Percentiles rank a stretch among this genome's conserved stretches.
Evolutionary conservation across 176 grass and related monocot species (phyloP).

Genomic region (Oryza rufipogon): DNA sequence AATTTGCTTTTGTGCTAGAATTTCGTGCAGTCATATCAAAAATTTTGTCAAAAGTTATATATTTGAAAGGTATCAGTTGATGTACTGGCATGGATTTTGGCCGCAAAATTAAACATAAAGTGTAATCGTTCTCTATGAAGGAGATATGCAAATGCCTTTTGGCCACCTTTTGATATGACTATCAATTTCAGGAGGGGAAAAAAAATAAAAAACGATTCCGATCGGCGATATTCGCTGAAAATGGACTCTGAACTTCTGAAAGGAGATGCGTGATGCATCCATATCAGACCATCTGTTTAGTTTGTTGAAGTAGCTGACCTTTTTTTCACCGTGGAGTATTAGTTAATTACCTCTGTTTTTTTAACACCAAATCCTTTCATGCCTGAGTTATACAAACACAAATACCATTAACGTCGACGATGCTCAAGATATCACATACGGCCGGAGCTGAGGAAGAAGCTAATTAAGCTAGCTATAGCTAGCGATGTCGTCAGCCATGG

Average conservation of each 20-base stretch:
- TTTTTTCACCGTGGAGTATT: too few species aligned
- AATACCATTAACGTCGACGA: too few species aligned
- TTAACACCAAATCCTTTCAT: too few species aligned
- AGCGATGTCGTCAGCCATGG: neutral
- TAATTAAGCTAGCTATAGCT: too few species aligned
- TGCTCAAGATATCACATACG: too few species aligned
- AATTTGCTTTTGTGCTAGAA: neutral
- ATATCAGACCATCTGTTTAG: too few species aligned
- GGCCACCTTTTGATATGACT: slow-evolving; percentile 6
- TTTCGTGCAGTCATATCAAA: neutral
- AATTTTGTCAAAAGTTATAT: neutral
- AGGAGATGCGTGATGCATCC: too few species aligned
- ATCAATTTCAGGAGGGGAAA: neutral
- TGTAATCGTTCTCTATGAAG: slow-evolving; percentile 1
- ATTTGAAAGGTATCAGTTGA: neutral
- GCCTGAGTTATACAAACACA: too few species aligned
- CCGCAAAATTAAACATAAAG: neutral
- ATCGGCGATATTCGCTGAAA: slow-evolving; percentile 21
- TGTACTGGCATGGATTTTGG: neutral
- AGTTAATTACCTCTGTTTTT: neutral
- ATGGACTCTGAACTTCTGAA: neutral
- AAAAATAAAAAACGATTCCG: neutral
- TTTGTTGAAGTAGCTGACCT: too few species aligned
- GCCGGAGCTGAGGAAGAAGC: too few species aligned
- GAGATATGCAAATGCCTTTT: slow-evolving; percentile 19